A percentile compares a stretch with the other conserved stretches of the same genome.
phyloP scores from a whole-genome alignment of 148 eudicot genomes.

The Nepenthes gracilis region DNA sequence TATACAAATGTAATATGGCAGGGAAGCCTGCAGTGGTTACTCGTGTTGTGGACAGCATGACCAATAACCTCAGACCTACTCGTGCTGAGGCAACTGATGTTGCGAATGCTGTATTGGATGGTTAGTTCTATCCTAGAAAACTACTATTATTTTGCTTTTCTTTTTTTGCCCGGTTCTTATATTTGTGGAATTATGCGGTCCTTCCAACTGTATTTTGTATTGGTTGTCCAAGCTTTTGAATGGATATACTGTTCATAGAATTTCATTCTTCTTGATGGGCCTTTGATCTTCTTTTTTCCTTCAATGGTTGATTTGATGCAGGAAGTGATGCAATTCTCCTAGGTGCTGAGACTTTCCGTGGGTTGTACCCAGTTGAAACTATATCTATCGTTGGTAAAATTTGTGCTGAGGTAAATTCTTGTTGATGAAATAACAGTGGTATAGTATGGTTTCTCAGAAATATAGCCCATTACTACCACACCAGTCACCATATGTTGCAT shows the following conservation, averaged over 20 bases:
- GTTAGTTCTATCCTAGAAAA: conserved; percentile 14
- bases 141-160: background rate
- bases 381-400: conserved; percentile 77
- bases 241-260: background rate
- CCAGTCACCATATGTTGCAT: too few species aligned
- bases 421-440: background rate
- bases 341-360: conserved; percentile 93
- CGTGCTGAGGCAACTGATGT: conserved; percentile 99
- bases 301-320: conserved; percentile 15
- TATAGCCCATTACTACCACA: too few species aligned
- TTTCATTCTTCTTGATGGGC: background rate
- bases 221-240: background rate
- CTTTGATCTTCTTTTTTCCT: background rate
- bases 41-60: conserved; percentile 99
- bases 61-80: conserved; percentile 90
- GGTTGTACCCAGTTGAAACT: conserved; percentile 85
- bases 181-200: background rate
- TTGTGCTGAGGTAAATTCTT: conserved; percentile 73
- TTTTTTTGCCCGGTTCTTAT: background rate
- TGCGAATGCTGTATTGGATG: conserved; percentile 95
- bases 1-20: conserved; percentile 92
- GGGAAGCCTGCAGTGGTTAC: conserved; percentile 97
- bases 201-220: background rate
- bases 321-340: conserved; percentile 98
- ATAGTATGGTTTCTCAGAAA: too few species aligned